Evolutionary conservation across 306 rosid species (phyloP).

Genomic region (Lupinus albus): DNA sequence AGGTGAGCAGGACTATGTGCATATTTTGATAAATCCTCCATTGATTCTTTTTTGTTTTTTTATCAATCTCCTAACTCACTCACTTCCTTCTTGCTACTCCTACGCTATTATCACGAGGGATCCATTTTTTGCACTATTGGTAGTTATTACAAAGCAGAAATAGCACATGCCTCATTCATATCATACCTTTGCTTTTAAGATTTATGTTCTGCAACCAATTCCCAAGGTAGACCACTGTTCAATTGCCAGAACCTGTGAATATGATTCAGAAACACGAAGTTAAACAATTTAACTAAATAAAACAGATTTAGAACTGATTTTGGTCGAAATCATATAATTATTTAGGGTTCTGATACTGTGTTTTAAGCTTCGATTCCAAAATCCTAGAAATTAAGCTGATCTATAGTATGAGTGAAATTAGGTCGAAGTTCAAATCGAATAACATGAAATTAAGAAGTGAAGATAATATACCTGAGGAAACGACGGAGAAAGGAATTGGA

Average conservation of each 20-base stretch:
- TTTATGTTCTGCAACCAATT: too few species aligned
- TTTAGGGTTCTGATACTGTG: constrained; percentile 9
- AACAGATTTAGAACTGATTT: constrained; percentile 13
- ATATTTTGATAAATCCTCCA: constrained; percentile 87
- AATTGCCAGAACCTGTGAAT: constrained; percentile 11
- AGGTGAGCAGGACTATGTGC: constrained; percentile 84
- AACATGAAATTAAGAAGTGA: neutral
- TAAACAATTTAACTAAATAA: neutral
- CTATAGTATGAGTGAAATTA: constrained; percentile 43
- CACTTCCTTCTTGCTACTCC: constrained; percentile 16
- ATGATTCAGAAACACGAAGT: constrained; percentile 10
- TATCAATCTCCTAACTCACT: neutral
- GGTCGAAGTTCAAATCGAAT: constrained; percentile 47
- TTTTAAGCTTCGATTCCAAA: constrained; percentile 32
- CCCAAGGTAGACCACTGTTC: neutral
- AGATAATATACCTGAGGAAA: too few species aligned
- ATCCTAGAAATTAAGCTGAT: constrained; percentile 36
- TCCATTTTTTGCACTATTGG: constrained; percentile 43
- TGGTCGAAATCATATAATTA: constrained; percentile 31
- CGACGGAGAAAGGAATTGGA: too few species aligned
- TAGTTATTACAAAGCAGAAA: constrained; percentile 40
- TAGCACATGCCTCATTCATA: constrained; percentile 28
- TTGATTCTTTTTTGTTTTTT: constrained; percentile 25
- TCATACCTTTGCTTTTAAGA: constrained; percentile 14
- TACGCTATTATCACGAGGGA: constrained; percentile 36